These are phyloP conservation scores for Sarocladium oryzae DNA, from an alignment of 2,329 filamentous ascomycete genomes.

Conservation along the genomic window DNA sequence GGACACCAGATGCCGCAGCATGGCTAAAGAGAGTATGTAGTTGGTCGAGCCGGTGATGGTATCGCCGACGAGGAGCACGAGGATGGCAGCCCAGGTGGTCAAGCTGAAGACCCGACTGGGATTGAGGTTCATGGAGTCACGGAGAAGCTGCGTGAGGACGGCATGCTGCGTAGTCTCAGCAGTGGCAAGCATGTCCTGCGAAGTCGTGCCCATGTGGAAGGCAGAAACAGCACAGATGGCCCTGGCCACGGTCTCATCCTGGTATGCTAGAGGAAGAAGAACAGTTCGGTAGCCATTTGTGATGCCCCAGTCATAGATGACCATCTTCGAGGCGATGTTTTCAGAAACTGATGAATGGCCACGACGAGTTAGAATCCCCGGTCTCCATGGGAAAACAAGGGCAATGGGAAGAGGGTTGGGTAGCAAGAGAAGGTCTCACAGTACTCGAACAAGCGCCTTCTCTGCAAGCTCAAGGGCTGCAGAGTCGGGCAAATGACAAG, in stretches of 20 bases:
- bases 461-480: neutral
- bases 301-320: conserved; percentile 15
- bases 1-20: neutral
- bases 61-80: conserved; percentile 17
- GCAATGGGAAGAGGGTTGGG: too few species aligned
- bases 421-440: too few species aligned
- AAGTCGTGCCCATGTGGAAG: conserved; percentile 15
- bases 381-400: too few species aligned
- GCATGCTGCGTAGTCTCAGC: conserved; percentile 1
- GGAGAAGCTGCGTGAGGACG: neutral
- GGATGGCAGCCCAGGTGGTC: conserved; percentile 13
- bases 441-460: conserved; percentile 11
- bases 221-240: conserved; percentile 20
- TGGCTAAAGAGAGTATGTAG: conserved; percentile 11
- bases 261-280: conserved; percentile 15
- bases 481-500: neutral
- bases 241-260: conserved; percentile 19
- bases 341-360: conserved; percentile 15
- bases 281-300: conserved; percentile 17
- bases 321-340: conserved; percentile 19
- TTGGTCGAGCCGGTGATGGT: conserved; percentile 21
- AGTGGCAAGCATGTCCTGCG: neutral
- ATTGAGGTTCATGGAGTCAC: neutral
- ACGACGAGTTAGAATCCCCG: neutral
- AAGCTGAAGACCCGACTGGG: neutral